These are phyloP conservation scores for Gracilaria caudata DNA, from an alignment of 23 red algal genomes.

Conservation along the genomic window DNA sequence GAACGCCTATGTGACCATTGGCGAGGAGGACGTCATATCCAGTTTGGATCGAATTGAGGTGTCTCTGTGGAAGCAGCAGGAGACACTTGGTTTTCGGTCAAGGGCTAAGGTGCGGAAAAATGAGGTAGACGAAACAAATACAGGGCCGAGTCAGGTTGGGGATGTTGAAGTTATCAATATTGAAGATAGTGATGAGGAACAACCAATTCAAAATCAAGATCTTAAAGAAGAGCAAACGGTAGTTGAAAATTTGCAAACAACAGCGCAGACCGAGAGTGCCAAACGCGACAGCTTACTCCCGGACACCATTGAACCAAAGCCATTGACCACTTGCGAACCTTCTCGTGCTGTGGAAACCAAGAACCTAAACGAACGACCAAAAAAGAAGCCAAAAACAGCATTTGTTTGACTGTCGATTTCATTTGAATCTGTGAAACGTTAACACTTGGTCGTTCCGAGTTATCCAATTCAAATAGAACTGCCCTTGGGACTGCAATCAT, in stretches of 20 bases:
- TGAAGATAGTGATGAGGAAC: slow-evolving; percentile 24
- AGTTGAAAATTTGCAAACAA: neutral
- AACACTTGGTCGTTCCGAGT: too few relatives aligned
- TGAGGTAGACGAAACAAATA: neutral
- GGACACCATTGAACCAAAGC: neutral
- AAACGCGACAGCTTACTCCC: neutral
- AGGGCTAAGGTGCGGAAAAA: neutral
- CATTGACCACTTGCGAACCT: neutral
- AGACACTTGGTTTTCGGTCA: neutral
- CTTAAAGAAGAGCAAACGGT: neutral
- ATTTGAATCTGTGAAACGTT: too few relatives aligned
- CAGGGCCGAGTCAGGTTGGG: neutral
- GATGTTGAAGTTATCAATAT: neutral
- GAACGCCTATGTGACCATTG: slow-evolving; percentile 41
- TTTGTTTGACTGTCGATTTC: too few relatives aligned
- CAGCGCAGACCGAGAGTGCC: neutral
- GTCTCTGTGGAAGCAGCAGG: slow-evolving; percentile 10
- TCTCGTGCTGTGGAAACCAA: neutral
- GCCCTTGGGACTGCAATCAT: too few relatives aligned
- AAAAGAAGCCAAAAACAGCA: neutral
- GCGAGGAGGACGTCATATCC: neutral
- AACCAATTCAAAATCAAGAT: neutral
- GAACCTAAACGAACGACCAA: neutral
- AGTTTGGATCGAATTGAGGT: neutral
- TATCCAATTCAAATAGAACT: too few relatives aligned